Evolutionary conservation across 1,284 basidiomycete species (phyloP), one percentile per base, ranked within the genome.

Genomic region (Cryptococcus wingfieldii): DNA sequence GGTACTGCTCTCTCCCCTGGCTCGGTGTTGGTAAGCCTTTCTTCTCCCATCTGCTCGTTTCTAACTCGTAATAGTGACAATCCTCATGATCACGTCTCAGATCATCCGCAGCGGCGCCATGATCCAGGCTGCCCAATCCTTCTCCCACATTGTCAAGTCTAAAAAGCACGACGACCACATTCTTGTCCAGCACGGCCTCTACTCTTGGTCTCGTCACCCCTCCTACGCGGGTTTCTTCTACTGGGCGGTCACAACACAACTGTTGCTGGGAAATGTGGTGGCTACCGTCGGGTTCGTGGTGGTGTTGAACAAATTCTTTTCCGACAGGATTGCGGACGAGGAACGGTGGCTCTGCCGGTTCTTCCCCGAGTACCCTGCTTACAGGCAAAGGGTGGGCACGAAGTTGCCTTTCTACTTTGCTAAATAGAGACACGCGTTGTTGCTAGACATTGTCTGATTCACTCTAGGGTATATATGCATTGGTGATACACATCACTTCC

Each of bases 201-300:
- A 96, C 64, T 93, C 90, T 25, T 90, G 85, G 83, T 88, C 86
- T 56, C 85, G 96, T 5, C 96, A 99, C 74, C 96, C 96, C 9
- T 96, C 93, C 0, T 99, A 99, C 67, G 84, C 90, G 0, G 96
- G 95, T 3, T 99, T 98, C 80, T 96, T 89, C 77, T 98, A 95
- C 76, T 98, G 95, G 95, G 94, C 93, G 0, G 68, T 98, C 34
- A 91, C 91, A 1, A 97, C 94, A 0, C 94, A 98, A 71, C 75
- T 98, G n/a, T 83, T 93, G 4, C 80, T 98, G 27, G 90, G 90
- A 66, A 98, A 98, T 72, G 83, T 89, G 0, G 42, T 93, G 25
- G 85, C 85, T 13, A 65, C 72, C 4, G 7, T 76, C 27, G 66
- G 63, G 1, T 76, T 79, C 58, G 48, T 77, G 3, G 62, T 83